Evolutionary conservation across 495 filamentous ascomycete species (phyloP).

Genomic region (Penicillium pancosmium): DNA sequence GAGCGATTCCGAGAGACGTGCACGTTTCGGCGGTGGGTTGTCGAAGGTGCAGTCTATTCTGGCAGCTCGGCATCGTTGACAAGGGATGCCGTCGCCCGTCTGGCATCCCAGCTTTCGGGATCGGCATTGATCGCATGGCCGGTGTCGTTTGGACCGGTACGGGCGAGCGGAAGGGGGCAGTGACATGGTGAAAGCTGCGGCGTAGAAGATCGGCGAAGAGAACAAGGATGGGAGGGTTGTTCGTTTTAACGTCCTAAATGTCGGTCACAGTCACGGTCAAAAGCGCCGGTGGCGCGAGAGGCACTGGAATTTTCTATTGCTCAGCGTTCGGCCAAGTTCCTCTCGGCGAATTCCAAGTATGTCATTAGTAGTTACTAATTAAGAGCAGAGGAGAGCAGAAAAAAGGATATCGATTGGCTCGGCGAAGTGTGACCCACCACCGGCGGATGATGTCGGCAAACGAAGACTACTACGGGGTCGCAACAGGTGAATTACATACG

Average conservation of each 20-base stretch:
- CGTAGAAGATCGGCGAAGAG: slow-evolving; percentile 18
- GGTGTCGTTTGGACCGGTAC: slow-evolving; percentile 42
- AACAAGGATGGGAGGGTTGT: neutral
- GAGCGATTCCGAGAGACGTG: slow-evolving; percentile 16
- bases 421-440: neutral
- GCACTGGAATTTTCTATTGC: neutral
- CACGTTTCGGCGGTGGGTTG: slow-evolving; percentile 32
- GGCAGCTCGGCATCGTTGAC: slow-evolving; percentile 34
- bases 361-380: no score
- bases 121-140: slow-evolving; percentile 43
- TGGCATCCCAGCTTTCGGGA: slow-evolving; percentile 41
- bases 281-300: neutral
- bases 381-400: neutral
- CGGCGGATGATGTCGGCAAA: neutral
- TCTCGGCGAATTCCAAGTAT: neutral
- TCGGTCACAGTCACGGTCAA: neutral
- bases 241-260: neutral
- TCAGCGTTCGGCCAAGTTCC: neutral
- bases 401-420: neutral
- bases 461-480: neutral
- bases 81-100: slow-evolving; percentile 29
- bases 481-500: no score
- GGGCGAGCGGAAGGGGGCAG: slow-evolving; percentile 30
- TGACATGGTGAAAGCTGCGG: slow-evolving; percentile 7
- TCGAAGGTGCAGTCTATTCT: slow-evolving; percentile 34